A percentile compares a stretch with the other conserved stretches of the same genome.
Evolutionary conservation across 202 grass and related monocot genomes (phyloP).

Genomic region (Cymbopogon flexuosus): DNA sequence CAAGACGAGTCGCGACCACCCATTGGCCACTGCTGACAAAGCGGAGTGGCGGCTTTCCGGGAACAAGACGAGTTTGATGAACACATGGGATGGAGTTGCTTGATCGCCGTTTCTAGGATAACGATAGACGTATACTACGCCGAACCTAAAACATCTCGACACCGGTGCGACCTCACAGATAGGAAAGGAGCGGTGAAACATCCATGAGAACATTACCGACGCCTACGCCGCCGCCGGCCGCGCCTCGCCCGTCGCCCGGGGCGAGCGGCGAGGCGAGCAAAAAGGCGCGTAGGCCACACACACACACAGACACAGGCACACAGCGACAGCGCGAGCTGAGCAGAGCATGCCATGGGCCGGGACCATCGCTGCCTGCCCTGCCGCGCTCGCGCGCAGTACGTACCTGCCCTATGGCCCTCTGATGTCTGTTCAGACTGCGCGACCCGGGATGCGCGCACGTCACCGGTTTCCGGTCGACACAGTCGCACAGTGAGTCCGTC

Average conservation of each 20-base stretch:
- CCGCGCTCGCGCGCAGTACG: too few species aligned
- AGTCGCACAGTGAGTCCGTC: not conserved
- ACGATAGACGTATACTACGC: not conserved
- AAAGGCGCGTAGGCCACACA: not conserved
- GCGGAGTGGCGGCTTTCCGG: not conserved
- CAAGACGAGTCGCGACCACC: too few species aligned
- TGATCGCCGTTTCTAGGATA: not conserved
- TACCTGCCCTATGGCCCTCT: not conserved
- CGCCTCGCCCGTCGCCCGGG: too few species aligned
- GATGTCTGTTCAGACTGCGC: not conserved
- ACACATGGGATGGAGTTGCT: not conserved
- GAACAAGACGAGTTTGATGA: not conserved
- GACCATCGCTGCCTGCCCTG: not conserved
- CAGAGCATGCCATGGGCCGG: not conserved
- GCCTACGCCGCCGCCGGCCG: too few species aligned
- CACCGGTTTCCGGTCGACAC: not conserved
- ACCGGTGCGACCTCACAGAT: too few species aligned
- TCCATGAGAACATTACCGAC: too few species aligned
- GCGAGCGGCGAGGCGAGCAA: not conserved
- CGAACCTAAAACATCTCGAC: not conserved
- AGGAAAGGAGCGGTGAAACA: too few species aligned
- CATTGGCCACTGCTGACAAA: not conserved
- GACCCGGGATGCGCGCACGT: constrained; percentile 5
- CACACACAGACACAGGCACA: not conserved
- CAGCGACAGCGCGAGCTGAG: not conserved